phyloP scores from a whole-genome alignment of 768 basidiomycete species.

The Tricholoma flavovirens region DNA sequence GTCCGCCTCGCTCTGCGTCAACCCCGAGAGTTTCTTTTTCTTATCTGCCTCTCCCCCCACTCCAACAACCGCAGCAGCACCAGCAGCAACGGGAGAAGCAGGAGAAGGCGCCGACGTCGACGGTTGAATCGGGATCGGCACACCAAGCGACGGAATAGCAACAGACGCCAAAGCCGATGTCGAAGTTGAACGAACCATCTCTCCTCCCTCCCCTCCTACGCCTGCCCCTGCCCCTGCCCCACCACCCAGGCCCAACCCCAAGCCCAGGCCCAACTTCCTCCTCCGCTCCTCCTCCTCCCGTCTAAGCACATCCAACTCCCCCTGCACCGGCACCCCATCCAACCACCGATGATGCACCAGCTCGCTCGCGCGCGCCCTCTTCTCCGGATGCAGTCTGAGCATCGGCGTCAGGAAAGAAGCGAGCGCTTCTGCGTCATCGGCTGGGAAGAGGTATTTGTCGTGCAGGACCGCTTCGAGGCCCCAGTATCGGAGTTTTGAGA shows the following conservation, averaged over 20 bases:
- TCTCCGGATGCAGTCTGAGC: conserved; percentile 84
- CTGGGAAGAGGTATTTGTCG: conserved; percentile 94
- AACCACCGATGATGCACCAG: conserved; percentile 86
- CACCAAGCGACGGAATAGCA: too few relatives aligned
- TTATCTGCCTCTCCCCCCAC: not conserved
- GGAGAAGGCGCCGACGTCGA: not conserved
- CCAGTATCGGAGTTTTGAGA: conserved; percentile 92
- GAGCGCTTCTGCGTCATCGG: conserved; percentile 74
- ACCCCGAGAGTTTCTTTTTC: conserved; percentile 14
- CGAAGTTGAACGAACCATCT: not conserved
- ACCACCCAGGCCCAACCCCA: too few relatives aligned
- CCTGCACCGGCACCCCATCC: conserved; percentile 78
- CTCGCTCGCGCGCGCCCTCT: conserved; percentile 84
- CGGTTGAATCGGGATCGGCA: too few relatives aligned
- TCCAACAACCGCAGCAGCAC: too few relatives aligned
- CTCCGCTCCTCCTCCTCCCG: conserved; percentile 42
- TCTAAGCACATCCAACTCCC: conserved; percentile 79
- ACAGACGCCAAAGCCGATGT: too few relatives aligned
- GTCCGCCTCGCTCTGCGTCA: conserved; percentile 37
- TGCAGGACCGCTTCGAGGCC: conserved; percentile 74
- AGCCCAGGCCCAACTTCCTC: conserved; percentile 12
- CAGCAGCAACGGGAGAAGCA: conserved; percentile 1
- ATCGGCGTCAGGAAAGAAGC: conserved; percentile 82
- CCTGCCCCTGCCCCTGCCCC: not conserved
- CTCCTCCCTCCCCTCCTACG: too few relatives aligned